Conservation (phyloP, 352 stramenopile genomes). For the Pythium graminicola region DNA sequence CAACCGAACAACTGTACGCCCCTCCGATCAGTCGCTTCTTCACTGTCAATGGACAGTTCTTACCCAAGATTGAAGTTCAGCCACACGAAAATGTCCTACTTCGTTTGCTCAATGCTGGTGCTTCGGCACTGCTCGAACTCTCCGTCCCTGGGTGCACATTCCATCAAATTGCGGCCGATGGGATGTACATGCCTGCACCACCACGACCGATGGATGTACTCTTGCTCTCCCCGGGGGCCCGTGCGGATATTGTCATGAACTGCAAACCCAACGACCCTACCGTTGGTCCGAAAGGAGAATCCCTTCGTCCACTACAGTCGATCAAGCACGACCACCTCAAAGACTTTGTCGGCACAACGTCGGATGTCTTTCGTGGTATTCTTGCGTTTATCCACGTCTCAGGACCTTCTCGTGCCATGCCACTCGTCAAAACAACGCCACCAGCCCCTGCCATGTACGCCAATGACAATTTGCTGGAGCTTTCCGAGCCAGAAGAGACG, state of each 20-base stretch:
- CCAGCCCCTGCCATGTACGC: constrained; percentile 37
- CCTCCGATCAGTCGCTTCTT: constrained; percentile 53
- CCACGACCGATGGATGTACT: constrained; percentile 36
- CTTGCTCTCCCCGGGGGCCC: constrained; percentile 48
- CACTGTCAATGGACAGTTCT: constrained; percentile 62
- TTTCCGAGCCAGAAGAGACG: constrained; percentile 28
- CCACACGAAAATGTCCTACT: constrained; percentile 51
- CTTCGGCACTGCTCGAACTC: constrained; percentile 46
- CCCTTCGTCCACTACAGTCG: constrained; percentile 53
- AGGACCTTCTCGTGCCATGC: constrained; percentile 27
- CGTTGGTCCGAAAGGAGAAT: constrained; percentile 16
- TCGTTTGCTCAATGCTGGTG: constrained; percentile 56
- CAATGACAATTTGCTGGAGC: constrained; percentile 26
- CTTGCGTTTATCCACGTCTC: constrained; percentile 54
- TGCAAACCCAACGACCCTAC: constrained; percentile 33
- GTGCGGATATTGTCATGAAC: constrained; percentile 53
- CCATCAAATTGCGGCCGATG: constrained; percentile 45
- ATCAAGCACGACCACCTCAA: constrained; percentile 32
- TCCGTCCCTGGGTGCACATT: constrained; percentile 56
- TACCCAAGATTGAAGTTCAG: constrained; percentile 50
- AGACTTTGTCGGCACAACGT: constrained; percentile 43
- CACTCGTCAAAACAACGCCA: constrained; percentile 28
- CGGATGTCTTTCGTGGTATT: constrained; percentile 54
- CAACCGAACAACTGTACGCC: background rate
- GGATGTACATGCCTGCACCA: constrained; percentile 36